Conservation (phyloP, 2,329 filamentous ascomycete species). For the Colletotrichum nymphaeae region DNA sequence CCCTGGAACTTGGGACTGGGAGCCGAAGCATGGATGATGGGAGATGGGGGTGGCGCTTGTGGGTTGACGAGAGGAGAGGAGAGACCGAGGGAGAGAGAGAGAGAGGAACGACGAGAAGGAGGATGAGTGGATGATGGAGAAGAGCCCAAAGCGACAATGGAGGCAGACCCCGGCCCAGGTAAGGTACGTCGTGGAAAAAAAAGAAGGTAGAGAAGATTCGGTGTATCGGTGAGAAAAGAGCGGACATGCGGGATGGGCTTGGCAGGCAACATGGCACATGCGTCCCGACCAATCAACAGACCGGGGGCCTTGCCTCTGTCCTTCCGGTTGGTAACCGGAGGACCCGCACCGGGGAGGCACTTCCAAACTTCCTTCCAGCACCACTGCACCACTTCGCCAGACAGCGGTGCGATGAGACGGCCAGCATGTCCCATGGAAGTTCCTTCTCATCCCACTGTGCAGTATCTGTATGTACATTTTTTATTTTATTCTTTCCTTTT, state of each 20-base stretch:
- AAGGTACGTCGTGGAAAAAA: conserved; percentile 6
- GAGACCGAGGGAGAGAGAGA: background rate
- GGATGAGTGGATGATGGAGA: background rate
- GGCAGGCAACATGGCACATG: conserved; percentile 29
- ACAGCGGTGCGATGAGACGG: background rate
- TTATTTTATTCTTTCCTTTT: no score
- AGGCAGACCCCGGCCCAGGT: background rate
- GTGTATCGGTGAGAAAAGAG: conserved; percentile 37
- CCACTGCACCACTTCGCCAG: no score
- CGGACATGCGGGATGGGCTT: conserved; percentile 30
- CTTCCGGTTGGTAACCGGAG: conserved; percentile 35
- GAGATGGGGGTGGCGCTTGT: background rate
- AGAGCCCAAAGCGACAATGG: background rate
- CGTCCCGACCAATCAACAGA: conserved; percentile 19
- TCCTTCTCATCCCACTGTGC: no score
- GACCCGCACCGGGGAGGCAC: conserved; percentile 3
- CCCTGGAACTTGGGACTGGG: conserved; percentile 17
- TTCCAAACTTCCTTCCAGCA: background rate
- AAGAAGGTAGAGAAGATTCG: conserved; percentile 25
- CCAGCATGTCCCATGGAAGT: no score
- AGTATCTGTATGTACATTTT: no score
- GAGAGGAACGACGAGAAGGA: background rate
- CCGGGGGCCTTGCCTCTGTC: conserved; percentile 18
- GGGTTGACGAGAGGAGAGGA: background rate
- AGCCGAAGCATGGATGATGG: conserved; percentile 13